These are phyloP conservation scores for Mycena alexandri DNA, from an alignment of 768 basidiomycete species.

Conservation along the genomic window DNA sequence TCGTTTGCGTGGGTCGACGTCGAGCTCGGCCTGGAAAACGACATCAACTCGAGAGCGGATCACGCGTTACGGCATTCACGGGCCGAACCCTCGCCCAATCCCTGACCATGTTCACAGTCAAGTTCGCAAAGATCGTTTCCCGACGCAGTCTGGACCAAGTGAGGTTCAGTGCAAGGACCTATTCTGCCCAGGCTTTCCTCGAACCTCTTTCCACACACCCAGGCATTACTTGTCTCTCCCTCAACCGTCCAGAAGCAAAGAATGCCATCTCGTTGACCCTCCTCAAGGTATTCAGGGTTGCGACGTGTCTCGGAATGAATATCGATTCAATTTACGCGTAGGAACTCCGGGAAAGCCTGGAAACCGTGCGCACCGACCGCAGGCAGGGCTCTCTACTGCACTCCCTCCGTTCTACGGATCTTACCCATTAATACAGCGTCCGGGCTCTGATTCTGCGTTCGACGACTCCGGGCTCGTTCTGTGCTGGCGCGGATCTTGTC, in stretches of 20 bases:
- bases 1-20: no score
- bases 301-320: conserved; percentile 18
- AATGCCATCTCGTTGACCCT: conserved; percentile 88
- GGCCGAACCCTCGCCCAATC: conserved; percentile 1
- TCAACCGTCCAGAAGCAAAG: conserved; percentile 86
- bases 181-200: conserved; percentile 57
- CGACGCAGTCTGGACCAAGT: conserved; percentile 4
- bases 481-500: conserved; percentile 90
- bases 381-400: conserved; percentile 54
- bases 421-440: conserved; percentile 56
- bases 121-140: no score
- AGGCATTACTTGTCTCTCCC: conserved; percentile 79
- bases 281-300: conserved; percentile 62
- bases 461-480: conserved; percentile 82
- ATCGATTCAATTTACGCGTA: conserved; percentile 45
- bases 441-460: conserved; percentile 90
- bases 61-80: conserved; percentile 6
- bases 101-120: conserved; percentile 9
- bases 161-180: conserved; percentile 20
- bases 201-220: conserved; percentile 66
- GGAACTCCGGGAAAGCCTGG: conserved; percentile 81
- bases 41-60: no score
- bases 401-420: conserved; percentile 10
- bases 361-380: conserved; percentile 74
- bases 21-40: no score